phyloP scores from a whole-genome alignment of 2,329 filamentous ascomycete genomes.

The Harringtonia aguacate region DNA sequence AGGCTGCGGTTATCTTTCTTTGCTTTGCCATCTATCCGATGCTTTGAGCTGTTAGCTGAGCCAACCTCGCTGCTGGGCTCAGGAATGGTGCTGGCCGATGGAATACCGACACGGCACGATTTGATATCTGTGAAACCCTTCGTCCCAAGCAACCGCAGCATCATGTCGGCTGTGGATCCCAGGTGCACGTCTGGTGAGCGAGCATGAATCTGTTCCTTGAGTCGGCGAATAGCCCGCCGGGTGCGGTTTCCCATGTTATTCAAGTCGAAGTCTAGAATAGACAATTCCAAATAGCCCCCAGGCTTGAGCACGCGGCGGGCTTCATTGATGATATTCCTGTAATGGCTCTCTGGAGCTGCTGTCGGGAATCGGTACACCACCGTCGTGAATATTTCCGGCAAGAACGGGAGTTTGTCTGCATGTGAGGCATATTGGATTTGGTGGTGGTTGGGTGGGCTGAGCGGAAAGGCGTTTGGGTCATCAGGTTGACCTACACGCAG shows the following conservation, averaged over 20 bases:
- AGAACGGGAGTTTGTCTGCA: conserved; percentile 61
- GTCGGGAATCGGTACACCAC: conserved; percentile 70
- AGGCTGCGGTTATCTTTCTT: conserved; percentile 43
- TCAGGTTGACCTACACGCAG: conserved; percentile 32
- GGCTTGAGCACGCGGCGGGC: conserved; percentile 68
- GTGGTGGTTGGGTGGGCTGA: conserved; percentile 59
- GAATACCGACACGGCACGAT: conserved; percentile 67
- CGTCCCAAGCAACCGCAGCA: conserved; percentile 56
- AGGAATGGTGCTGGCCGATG: conserved; percentile 46
- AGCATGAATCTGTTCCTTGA: conserved; percentile 61
- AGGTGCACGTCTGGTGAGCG: conserved; percentile 50
- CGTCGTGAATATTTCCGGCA: conserved; percentile 61
- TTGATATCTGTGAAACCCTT: conserved; percentile 64
- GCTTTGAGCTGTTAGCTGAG: conserved; percentile 4
- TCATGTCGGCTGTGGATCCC: conserved; percentile 45
- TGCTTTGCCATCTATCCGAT: conserved; percentile 14
- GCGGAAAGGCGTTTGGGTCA: conserved; percentile 35
- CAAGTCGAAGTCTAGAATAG: conserved; percentile 68
- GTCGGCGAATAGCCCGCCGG: conserved; percentile 53
- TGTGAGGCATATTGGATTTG: conserved; percentile 60
- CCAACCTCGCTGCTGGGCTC: conserved; percentile 14
- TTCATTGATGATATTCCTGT: conserved; percentile 62
- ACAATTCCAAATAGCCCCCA: conserved; percentile 69
- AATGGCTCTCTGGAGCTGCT: conserved; percentile 56
- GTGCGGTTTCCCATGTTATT: conserved; percentile 71